Conservation (phyloP, 208 protist genomes). For the Acanthamoeba castellanii region DNA sequence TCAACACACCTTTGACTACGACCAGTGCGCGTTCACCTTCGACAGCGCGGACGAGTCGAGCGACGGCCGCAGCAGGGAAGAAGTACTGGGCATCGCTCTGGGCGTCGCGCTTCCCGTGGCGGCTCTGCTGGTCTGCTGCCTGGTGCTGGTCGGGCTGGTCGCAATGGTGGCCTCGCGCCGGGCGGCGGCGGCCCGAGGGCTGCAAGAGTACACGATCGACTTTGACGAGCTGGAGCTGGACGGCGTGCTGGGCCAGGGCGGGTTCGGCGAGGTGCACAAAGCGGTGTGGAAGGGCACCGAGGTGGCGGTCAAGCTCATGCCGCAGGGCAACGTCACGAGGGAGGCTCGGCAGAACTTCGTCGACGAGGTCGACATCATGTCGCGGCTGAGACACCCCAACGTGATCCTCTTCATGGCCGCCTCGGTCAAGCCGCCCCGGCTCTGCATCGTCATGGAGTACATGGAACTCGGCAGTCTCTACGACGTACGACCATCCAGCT, state of each 20-base stretch:
- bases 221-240: slow-evolving; percentile 13
- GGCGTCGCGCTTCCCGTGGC: not conserved
- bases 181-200: not conserved
- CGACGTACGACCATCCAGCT: not conserved
- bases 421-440: not conserved
- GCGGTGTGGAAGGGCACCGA: not conserved
- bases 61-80: not conserved
- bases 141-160: not conserved
- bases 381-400: not conserved
- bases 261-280: slow-evolving; percentile 39
- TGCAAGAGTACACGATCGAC: not conserved
- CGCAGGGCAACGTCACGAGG: not conserved
- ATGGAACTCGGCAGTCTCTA: not conserved
- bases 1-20: not conserved
- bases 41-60: not conserved
- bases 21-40: not conserved
- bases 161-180: not conserved
- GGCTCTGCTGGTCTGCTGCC: not conserved
- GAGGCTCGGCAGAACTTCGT: not conserved
- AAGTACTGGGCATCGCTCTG: not conserved
- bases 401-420: slow-evolving; percentile 52
- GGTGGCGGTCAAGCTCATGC: slow-evolving; percentile 29
- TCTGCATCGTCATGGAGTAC: slow-evolving; percentile 58
- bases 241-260: not conserved
- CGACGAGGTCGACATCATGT: not conserved